Percentiles rank a stretch among this genome's conserved stretches.
These are phyloP conservation scores for Penicillium antarcticum DNA, from an alignment of 495 filamentous ascomycete species.

Conservation along the genomic window DNA sequence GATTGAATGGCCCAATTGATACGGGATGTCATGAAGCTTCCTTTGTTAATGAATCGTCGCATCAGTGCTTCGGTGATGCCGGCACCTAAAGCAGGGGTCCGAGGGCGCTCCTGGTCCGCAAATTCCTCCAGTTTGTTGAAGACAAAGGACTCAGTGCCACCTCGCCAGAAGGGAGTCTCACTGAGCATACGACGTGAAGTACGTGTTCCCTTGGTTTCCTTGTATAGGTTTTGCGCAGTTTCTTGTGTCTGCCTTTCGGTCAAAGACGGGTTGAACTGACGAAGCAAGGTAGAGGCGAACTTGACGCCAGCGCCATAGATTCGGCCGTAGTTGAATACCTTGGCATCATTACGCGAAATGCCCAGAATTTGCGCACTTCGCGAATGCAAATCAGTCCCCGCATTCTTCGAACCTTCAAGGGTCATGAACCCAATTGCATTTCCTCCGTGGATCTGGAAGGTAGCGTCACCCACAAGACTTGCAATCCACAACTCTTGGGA, in stretches of 20 bases:
- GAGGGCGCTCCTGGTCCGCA: slow-evolving; percentile 85
- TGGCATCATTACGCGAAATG: slow-evolving; percentile 91
- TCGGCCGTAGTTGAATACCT: slow-evolving; percentile 97
- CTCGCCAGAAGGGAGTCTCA: slow-evolving; percentile 85
- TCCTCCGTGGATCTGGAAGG: slow-evolving; percentile 90
- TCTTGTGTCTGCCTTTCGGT: slow-evolving; percentile 71
- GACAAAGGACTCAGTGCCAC: slow-evolving; percentile 93
- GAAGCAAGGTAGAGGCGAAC: slow-evolving; percentile 84
- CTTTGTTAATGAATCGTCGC: slow-evolving; percentile 80
- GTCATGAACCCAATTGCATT: slow-evolving; percentile 99
- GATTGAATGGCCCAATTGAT: slow-evolving; percentile 99
- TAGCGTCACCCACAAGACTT: slow-evolving; percentile 88
- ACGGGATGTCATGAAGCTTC: slow-evolving; percentile 89
- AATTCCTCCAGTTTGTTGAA: slow-evolving; percentile 99
- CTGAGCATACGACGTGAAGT: slow-evolving; percentile 64
- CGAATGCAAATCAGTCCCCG: slow-evolving; percentile 92
- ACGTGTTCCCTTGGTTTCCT: slow-evolving; percentile 83
- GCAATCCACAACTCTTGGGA: slow-evolving; percentile 99
- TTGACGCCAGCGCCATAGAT: slow-evolving; percentile 96
- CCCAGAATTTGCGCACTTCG: slow-evolving; percentile 88
- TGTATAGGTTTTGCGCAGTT: slow-evolving; percentile 78
- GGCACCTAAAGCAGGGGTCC: slow-evolving; percentile 90
- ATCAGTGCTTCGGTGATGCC: slow-evolving; percentile 96
- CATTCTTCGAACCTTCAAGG: slow-evolving; percentile 88
- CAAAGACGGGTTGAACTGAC: slow-evolving; percentile 86